Evolutionary conservation across 129 eudicot species (phyloP).

Genomic region (Chrysanthemum makinoi): DNA sequence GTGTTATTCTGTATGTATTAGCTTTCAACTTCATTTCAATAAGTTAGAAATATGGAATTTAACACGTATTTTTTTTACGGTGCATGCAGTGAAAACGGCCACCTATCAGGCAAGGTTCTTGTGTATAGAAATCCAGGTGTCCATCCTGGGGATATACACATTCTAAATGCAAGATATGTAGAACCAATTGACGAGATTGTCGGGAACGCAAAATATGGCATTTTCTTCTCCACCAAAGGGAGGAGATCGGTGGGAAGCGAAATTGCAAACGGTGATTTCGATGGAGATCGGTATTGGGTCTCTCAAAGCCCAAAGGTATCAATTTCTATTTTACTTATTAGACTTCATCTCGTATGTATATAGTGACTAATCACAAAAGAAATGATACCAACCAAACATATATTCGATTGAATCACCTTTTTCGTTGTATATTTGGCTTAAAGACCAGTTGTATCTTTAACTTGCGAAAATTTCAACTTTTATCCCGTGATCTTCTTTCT

Average conservation of each 20-base stretch:
- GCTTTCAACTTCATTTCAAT: constrained; percentile 10
- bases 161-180: constrained; percentile 53
- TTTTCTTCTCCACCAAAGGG: constrained; percentile 79
- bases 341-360: background rate
- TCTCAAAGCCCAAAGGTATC: constrained; percentile 56
- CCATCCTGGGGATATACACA: constrained; percentile 78
- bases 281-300: constrained; percentile 90
- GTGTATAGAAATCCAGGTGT: constrained; percentile 86
- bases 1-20: constrained; percentile 36
- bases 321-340: constrained; percentile 11
- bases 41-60: constrained; percentile 8
- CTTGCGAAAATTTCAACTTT: no score
- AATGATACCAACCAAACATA: background rate
- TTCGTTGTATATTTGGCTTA: background rate
- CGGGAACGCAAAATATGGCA: constrained; percentile 79
- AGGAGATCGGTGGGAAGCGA: constrained; percentile 61
- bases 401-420: background rate
- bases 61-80: constrained; percentile 11
- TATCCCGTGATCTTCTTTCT: no score
- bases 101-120: constrained; percentile 60
- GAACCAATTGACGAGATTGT: constrained; percentile 53
- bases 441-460: no score
- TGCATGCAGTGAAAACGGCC: constrained; percentile 67
- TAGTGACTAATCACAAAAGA: background rate
- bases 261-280: constrained; percentile 87